Percentiles rank a stretch among this genome's conserved stretches.
phyloP scores from a whole-genome alignment of 139 green algal species.

The Volvox africanus region DNA sequence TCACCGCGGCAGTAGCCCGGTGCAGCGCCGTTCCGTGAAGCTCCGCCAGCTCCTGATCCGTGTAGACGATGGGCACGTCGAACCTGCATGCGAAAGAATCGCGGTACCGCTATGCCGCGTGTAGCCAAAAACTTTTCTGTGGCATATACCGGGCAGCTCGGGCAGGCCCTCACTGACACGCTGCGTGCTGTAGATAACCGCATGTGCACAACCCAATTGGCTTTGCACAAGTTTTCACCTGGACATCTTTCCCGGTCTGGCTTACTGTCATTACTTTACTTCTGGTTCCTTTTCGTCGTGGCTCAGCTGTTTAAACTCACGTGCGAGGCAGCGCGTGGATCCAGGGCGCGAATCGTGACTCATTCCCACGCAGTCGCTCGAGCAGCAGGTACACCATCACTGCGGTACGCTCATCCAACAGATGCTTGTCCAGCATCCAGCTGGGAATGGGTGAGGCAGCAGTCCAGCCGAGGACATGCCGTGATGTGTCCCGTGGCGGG shows the following conservation, averaged over 20 bases:
- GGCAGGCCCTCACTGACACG: no score
- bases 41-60: constrained; percentile 68
- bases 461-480: not conserved
- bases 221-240: no score
- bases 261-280: no score
- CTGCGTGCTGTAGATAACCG: no score
- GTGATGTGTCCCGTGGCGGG: no score
- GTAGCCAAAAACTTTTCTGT: no score
- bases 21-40: constrained; percentile 82
- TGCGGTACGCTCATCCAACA: constrained; percentile 70
- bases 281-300: no score
- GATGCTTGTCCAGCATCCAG: constrained; percentile 62
- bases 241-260: no score
- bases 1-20: constrained; percentile 49
- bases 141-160: no score
- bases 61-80: constrained; percentile 64
- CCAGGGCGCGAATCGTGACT: constrained; percentile 53
- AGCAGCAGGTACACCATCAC: constrained; percentile 78
- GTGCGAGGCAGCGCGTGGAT: constrained; percentile 51
- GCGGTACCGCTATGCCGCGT: no score
- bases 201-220: no score
- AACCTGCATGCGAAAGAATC: constrained; percentile 45
- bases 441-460: not conserved
- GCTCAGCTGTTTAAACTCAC: constrained; percentile 9
- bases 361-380: constrained; percentile 61